Evolutionary conservation across 352 stramenopile species (phyloP).

Genomic region (Pythium utonaiense): DNA sequence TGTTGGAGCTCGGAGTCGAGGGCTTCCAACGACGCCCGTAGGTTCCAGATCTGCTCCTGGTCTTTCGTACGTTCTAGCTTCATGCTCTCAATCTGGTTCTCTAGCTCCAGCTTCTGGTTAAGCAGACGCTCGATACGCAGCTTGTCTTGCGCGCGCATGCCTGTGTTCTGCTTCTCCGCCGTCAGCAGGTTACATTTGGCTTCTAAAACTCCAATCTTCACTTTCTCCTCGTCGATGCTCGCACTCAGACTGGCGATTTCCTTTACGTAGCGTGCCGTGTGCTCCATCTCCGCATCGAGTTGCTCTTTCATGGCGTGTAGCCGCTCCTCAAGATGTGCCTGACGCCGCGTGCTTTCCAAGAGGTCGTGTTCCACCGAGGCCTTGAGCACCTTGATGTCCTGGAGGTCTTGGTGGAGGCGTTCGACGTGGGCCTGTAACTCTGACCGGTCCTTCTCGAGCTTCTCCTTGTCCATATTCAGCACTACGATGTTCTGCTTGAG

Average conservation of each 20-base stretch:
- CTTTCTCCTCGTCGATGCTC: conserved; percentile 53
- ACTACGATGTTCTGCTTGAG: conserved; percentile 59
- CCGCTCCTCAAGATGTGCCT: conserved; percentile 45
- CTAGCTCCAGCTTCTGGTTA: conserved; percentile 77
- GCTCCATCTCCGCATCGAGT: conserved; percentile 51
- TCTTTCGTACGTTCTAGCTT: conserved; percentile 56
- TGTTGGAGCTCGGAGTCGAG: conserved; percentile 79
- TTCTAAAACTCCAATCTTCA: conserved; percentile 58
- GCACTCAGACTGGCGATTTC: conserved; percentile 38
- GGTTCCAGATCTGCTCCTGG: conserved; percentile 69
- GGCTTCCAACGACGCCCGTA: conserved; percentile 57
- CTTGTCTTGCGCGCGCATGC: conserved; percentile 78
- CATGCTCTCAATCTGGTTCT: conserved; percentile 52
- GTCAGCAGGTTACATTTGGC: conserved; percentile 63
- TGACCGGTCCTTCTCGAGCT: conserved; percentile 39
- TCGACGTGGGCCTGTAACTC: conserved; percentile 32
- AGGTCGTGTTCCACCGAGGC: conserved; percentile 44
- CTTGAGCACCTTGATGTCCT: conserved; percentile 36
- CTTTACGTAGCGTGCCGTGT: conserved; percentile 30
- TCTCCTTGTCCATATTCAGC: conserved; percentile 59
- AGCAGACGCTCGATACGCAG: conserved; percentile 70
- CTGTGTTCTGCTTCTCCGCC: conserved; percentile 70
- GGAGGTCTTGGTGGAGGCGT: conserved; percentile 26
- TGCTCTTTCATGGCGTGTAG: conserved; percentile 69
- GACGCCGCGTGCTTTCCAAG: conserved; percentile 37